Conservation (phyloP, 2,329 filamentous ascomycete genomes). For the Penicillium sp. region DNA sequence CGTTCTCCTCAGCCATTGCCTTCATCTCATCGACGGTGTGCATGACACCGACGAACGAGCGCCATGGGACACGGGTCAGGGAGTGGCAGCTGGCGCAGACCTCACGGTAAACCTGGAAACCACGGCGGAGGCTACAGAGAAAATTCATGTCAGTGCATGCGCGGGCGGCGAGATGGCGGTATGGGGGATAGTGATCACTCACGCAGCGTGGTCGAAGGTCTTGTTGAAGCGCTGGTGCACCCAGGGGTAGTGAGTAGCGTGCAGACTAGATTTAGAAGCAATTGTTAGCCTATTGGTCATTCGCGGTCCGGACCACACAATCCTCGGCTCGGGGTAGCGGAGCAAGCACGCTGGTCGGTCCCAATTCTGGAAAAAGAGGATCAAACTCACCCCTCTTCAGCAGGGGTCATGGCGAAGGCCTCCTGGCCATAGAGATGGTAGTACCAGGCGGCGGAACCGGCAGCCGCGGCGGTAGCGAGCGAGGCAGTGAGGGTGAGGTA, state of each 20-base stretch:
- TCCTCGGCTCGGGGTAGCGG: slow-evolving; percentile 29
- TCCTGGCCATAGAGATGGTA: slow-evolving; percentile 92
- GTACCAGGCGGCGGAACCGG: slow-evolving; percentile 94
- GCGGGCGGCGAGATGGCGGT: slow-evolving; percentile 15
- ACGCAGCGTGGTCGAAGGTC: slow-evolving; percentile 97
- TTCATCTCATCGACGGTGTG: slow-evolving; percentile 99
- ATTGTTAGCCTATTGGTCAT: slow-evolving; percentile 27
- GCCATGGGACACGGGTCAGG: slow-evolving; percentile 90
- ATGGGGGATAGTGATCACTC: slow-evolving; percentile 51
- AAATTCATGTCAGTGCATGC: slow-evolving; percentile 28
- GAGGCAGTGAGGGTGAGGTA: slow-evolving; percentile 83
- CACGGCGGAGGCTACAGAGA: slow-evolving; percentile 80
- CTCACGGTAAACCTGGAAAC: slow-evolving; percentile 99
- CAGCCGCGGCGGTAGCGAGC: slow-evolving; percentile 81
- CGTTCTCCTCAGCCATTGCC: slow-evolving; percentile 93
- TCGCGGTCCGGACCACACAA: slow-evolving; percentile 24
- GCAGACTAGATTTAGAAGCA: slow-evolving; percentile 65
- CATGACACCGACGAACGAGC: slow-evolving; percentile 82
- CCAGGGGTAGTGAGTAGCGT: slow-evolving; percentile 92
- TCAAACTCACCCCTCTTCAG: slow-evolving; percentile 91
- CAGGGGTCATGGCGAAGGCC: slow-evolving; percentile 84
- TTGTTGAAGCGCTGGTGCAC: slow-evolving; percentile 88
- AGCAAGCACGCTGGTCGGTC: slow-evolving; percentile 20
- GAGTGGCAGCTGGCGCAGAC: slow-evolving; percentile 99
- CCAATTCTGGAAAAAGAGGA: slow-evolving; percentile 6